Evolutionary conservation across 176 grass and related monocot species (phyloP).

Genomic region (Typha latifolia): DNA sequence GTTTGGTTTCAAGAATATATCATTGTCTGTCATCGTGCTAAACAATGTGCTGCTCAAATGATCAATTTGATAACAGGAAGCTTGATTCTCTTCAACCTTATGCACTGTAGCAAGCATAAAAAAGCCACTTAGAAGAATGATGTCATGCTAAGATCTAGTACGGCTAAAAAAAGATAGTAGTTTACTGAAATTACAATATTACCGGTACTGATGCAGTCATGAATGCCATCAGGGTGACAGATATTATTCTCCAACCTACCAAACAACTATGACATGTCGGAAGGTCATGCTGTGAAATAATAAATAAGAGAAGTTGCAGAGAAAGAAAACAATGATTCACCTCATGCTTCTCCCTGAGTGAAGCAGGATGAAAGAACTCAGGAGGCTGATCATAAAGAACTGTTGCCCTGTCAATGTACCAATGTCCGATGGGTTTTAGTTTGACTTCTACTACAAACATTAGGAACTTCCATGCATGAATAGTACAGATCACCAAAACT

Average conservation of each 20-base stretch:
- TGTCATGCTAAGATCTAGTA: background rate
- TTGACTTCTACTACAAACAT: background rate
- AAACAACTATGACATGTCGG: constrained; percentile 61
- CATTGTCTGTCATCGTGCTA: constrained; percentile 31
- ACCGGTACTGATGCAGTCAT: constrained; percentile 76
- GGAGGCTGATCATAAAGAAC: constrained; percentile 96
- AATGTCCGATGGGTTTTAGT: background rate
- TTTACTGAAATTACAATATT: constrained; percentile 24
- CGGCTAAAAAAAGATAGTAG: constrained; percentile 5
- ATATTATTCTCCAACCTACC: constrained; percentile 59
- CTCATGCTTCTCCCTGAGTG: constrained; percentile 64
- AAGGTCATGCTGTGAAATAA: constrained; percentile 22
- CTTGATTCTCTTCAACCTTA: constrained; percentile 14
- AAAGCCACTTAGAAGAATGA: constrained; percentile 5
- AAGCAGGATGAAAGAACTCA: constrained; percentile 92
- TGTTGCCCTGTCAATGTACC: constrained; percentile 42
- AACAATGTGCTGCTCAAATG: constrained; percentile 27
- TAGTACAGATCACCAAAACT: constrained; percentile 6
- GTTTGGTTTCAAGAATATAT: constrained; percentile 64
- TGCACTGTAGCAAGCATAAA: constrained; percentile 28
- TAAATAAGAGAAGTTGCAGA: background rate
- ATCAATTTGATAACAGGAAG: background rate
- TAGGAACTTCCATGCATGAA: background rate
- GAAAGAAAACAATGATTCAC: constrained; percentile 32
- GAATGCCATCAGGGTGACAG: constrained; percentile 45